Percentiles rank a stretch among this genome's conserved stretches.
Evolutionary conservation across 495 filamentous ascomycete species (phyloP).

Genomic region (Trypethelium eluteriae): DNA sequence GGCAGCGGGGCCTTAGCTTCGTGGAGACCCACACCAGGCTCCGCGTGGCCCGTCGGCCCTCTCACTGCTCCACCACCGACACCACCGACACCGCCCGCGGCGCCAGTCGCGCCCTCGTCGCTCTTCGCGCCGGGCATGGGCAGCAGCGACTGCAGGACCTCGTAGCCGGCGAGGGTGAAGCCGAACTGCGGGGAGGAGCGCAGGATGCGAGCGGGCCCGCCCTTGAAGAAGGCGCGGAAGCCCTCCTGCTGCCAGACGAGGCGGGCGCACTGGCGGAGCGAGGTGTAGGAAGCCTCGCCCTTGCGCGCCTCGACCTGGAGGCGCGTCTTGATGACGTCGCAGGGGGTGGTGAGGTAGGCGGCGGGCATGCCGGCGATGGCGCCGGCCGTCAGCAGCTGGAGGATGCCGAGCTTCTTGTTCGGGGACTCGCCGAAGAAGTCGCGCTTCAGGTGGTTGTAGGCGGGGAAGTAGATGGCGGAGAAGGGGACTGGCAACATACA

Average conservation of each 20-base stretch:
- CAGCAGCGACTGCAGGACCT: conserved; percentile 74
- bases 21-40: conserved; percentile 50
- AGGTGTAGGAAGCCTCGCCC: conserved; percentile 78
- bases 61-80: background rate
- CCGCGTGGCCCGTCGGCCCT: conserved; percentile 39
- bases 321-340: conserved; percentile 98
- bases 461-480: conserved; percentile 97
- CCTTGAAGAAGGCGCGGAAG: conserved; percentile 95
- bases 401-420: conserved; percentile 82
- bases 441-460: conserved; percentile 86
- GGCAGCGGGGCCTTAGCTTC: conserved; percentile 62
- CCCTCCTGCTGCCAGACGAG: conserved; percentile 87
- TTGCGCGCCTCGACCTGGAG: conserved; percentile 95
- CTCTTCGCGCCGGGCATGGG: conserved; percentile 66
- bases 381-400: conserved; percentile 89
- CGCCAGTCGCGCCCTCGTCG: conserved; percentile 28
- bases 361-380: conserved; percentile 98
- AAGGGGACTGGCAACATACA: conserved; percentile 58
- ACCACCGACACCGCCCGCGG: background rate
- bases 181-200: conserved; percentile 95
- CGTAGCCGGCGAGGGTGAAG: conserved; percentile 91
- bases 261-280: conserved; percentile 74
- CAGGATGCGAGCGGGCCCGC: conserved; percentile 87
- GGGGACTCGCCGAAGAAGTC: conserved; percentile 86
- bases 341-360: conserved; percentile 93